phyloP scores from a whole-genome alignment of 75 land plant genomes.

The Gnetum montanum region DNA sequence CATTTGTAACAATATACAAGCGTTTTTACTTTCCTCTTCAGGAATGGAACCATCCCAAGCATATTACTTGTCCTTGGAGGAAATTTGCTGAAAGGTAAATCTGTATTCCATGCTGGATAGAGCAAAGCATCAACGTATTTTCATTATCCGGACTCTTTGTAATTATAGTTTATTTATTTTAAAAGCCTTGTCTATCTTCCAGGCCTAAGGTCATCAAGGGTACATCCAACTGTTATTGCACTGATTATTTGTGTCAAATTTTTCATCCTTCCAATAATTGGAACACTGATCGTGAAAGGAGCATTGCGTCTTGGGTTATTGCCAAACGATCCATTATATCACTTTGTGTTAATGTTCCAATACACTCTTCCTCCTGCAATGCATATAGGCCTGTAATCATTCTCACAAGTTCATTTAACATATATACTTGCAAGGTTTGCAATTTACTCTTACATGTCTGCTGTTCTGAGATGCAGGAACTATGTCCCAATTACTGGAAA shows the following conservation, averaged over 20 bases:
- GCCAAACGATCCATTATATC: constrained; percentile 44
- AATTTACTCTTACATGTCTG: no score
- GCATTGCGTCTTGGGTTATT: constrained; percentile 34
- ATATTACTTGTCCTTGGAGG: constrained; percentile 26
- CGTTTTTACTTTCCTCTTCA: no score
- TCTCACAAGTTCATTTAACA: no score
- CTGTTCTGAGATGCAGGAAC: constrained; percentile 47
- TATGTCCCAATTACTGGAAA: constrained; percentile 35
- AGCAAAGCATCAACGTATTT: no score
- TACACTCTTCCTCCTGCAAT: constrained; percentile 57
- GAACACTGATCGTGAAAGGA: constrained; percentile 27
- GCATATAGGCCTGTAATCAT: constrained; percentile 49
- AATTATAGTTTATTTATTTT: no score
- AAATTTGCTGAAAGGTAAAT: constrained; percentile 16
- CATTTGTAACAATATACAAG: no score
- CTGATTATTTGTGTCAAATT: constrained; percentile 28
- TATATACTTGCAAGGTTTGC: no score
- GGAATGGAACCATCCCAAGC: constrained; percentile 17
- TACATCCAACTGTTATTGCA: constrained; percentile 12
- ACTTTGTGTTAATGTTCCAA: constrained; percentile 48
- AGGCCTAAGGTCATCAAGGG: constrained; percentile 21
- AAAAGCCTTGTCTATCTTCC: constrained; percentile 1
- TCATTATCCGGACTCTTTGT: no score
- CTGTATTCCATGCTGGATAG: no score
- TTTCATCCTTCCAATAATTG: constrained; percentile 38